Base-by-base conservation (phyloP, 371 early-diverging fungal genomes). In the Apophysomyces trapeziformis region DNA sequence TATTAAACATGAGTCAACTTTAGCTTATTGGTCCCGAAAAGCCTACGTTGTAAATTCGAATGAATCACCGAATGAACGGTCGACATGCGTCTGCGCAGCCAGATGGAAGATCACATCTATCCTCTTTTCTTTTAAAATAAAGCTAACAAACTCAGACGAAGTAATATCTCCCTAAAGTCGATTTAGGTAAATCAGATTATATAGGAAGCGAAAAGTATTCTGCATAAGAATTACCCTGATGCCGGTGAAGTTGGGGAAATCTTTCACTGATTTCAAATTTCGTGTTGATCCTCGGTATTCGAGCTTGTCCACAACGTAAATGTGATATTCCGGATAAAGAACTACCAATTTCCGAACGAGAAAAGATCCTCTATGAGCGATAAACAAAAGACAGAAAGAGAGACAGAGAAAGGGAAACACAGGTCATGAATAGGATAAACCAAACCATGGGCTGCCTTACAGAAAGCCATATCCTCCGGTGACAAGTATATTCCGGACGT, bases 381-480 rank as follows among this genome's bases (percentile, higher is more conserved):
- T 26, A 47, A 18, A 32, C 11, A 56, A 57, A 44, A 44, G 38
- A 32, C 58, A 67, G 18, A 3, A 1, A 60, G 32, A 26, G 32
- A 26, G 32, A 2, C 2, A 26, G 32, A 26, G 1, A 26, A 2
- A 26, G 32, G 32, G 32, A 26, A 26, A 26, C 32, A 3, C 2
- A 26, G 32, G 32, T 26, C 32, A 26, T 26, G 32, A 26, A 26
- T 26, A 26, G 2, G 32, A 1, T 26, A 26, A 26, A 26, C n/a
- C 16, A 41, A 21, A 16, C 21, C 54, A 7, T 50, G 18, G 7
- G n/a, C 35, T 18, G 54, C 16, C 85, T 80, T 78, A 93, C 93
- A 93, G 92, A 80, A 95, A 95, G 4, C 95, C 95, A 18, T 94
- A 93, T 35, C 93, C 94, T 45, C 95, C 95, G 1, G 95, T 95